These are phyloP conservation scores for Orbilia ellipsospora DNA, from an alignment of 2,329 filamentous ascomycete species.

Conservation along the genomic window DNA sequence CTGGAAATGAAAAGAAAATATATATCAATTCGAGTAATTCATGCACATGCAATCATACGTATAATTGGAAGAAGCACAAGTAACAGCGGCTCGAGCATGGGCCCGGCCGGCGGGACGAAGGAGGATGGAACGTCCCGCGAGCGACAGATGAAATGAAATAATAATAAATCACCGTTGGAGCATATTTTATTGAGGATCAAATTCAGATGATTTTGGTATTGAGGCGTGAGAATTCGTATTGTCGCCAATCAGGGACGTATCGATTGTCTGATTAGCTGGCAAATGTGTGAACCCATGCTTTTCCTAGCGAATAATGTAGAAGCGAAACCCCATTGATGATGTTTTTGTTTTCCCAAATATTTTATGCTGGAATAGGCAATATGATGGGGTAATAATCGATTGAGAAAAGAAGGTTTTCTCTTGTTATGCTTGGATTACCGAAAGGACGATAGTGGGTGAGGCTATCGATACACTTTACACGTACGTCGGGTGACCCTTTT, in stretches of 20 bases:
- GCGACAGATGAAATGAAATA: not conserved
- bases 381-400: not conserved
- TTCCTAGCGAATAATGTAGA: no score
- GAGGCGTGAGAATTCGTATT: no score
- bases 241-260: no score
- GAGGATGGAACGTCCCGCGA: slow-evolving; percentile 11
- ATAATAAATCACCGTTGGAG: not conserved
- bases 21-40: not conserved
- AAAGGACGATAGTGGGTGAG: slow-evolving; percentile 6
- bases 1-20: not conserved
- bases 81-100: slow-evolving; percentile 12
- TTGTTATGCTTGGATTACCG: slow-evolving; percentile 22
- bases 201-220: no score
- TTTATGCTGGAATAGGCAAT: not conserved
- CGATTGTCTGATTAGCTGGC: no score
- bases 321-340: not conserved
- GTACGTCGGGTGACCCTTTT: slow-evolving; percentile 16
- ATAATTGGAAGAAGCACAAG: not conserved
- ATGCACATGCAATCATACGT: not conserved
- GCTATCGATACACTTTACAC: slow-evolving; percentile 24
- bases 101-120: slow-evolving; percentile 16
- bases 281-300: no score
- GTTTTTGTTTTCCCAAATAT: no score
- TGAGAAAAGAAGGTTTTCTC: slow-evolving; percentile 3
- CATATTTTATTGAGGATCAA: no score